Evolutionary conservation across 768 basidiomycete genomes (phyloP).

Genomic region (Psilocybe sp.): DNA sequence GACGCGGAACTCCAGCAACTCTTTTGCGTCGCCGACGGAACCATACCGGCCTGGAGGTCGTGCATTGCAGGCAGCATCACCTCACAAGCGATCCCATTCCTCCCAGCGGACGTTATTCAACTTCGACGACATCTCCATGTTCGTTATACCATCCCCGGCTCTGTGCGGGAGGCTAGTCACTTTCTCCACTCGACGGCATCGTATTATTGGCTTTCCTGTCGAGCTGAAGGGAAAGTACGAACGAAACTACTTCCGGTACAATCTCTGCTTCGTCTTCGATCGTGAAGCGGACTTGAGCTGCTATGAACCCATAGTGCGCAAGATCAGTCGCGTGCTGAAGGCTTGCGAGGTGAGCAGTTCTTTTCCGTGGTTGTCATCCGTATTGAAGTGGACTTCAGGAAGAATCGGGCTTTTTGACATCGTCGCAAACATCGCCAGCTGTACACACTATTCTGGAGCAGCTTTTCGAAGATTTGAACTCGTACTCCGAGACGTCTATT

Average conservation of each 20-base stretch:
- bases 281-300: constrained; percentile 88
- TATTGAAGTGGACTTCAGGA: constrained; percentile 42
- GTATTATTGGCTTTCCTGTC: constrained; percentile 91
- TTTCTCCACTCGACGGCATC: constrained; percentile 75
- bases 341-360: constrained; percentile 74
- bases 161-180: constrained; percentile 88
- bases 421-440: constrained; percentile 58
- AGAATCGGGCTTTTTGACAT: constrained; percentile 87
- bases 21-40: constrained; percentile 44
- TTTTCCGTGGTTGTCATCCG: constrained; percentile 3
- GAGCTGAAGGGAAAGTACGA: constrained; percentile 73
- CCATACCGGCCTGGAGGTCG: constrained; percentile 41
- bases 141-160: constrained; percentile 85
- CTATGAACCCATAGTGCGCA: constrained; percentile 94
- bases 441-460: constrained; percentile 90
- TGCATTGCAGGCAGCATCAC: constrained; percentile 30
- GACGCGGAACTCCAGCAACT: constrained; percentile 53
- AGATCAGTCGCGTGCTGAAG: constrained; percentile 86
- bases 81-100: constrained; percentile 48
- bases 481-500: constrained; percentile 95
- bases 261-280: constrained; percentile 95
- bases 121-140: constrained; percentile 89
- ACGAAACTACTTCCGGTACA: constrained; percentile 89
- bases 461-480: constrained; percentile 95
- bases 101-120: constrained; percentile 67